Evolutionary conservation across 179 eudicot species (phyloP).

Genomic region (Gypsophila paniculata): DNA sequence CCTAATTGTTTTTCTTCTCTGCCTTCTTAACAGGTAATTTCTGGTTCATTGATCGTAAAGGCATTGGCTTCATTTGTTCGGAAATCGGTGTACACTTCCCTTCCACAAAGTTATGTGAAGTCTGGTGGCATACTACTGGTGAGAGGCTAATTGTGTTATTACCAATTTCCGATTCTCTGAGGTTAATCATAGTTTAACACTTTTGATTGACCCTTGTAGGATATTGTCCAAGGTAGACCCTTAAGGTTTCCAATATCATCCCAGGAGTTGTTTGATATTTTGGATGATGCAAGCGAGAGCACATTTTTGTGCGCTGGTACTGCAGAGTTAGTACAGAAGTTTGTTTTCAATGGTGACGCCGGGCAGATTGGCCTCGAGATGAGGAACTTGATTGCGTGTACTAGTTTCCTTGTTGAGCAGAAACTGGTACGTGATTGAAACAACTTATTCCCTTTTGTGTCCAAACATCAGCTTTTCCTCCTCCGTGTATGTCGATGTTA

Average conservation of each 20-base stretch:
- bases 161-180: neutral
- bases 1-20: constrained; percentile 14
- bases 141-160: constrained; percentile 15
- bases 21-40: constrained; percentile 45
- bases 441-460: constrained; percentile 7
- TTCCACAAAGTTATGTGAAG: constrained; percentile 61
- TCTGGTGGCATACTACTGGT: constrained; percentile 82
- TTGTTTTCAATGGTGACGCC: constrained; percentile 80
- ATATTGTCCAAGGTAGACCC: constrained; percentile 64
- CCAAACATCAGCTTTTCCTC: neutral
- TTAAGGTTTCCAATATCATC: constrained; percentile 61
- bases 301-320: constrained; percentile 93
- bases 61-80: constrained; percentile 52
- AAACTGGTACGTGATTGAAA: constrained; percentile 57
- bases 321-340: constrained; percentile 73
- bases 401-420: constrained; percentile 87
- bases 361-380: constrained; percentile 72
- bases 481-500: neutral
- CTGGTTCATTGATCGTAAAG: constrained; percentile 57
- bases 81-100: constrained; percentile 50
- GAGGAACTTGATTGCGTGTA: constrained; percentile 78
- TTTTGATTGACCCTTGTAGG: constrained; percentile 44
- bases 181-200: neutral
- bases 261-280: constrained; percentile 62
- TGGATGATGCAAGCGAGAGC: constrained; percentile 91